Evolutionary conservation across 2,329 filamentous ascomycete genomes (phyloP), one percentile per base, ranked within the genome.

Genomic region (Ambrosiella beaveri): DNA sequence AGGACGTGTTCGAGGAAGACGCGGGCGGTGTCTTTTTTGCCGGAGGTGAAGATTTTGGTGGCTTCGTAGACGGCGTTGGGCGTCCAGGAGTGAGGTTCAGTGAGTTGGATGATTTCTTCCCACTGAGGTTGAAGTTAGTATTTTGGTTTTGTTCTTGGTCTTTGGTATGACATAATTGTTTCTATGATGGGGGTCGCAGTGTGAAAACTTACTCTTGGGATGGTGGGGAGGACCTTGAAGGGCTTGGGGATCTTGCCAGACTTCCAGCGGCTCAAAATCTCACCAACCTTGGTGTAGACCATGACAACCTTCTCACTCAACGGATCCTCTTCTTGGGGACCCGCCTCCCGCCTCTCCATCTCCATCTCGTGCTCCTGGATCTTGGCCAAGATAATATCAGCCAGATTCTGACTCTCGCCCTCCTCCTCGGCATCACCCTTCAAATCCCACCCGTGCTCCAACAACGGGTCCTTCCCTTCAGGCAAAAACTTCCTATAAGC

Each of bases 161-260:
- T 27, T 27, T 27, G 3, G 27, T 27, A 27, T 27, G 27, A 27
- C 27, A 27, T 27, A 2, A 4, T 27, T 27, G 27, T 27, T 27
- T 27, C 27, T 58, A 27, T 27, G 13, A 8, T 49, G 7, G 4
- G 17, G 12, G 15, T 47, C n/a, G 13, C n/a, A 12, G 27, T 45
- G 40, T 7, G 11, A 5, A 7, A 50, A 58, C 59, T 58, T 57
- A 61, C 59, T 58, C 59, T 70, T 7, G 89, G 89, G 12, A 97
- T 81, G 0, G 89, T 90, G 1, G 93, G 93, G 7, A 98, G 78
- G 63, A 97, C 89, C 71, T 97, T 97, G 77, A 98, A 95, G 0
- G 91, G 91, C 71, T 98, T 98, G 17, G 93, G 93, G 38, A 98
- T 78, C 63, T 91, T 61, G 27, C 59, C 59, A 37, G 56, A 58